Percentiles rank a stretch among this genome's conserved stretches.
Conservation (phyloP, 2,329 filamentous ascomycete species). For the Orbilia blumenaviensis region DNA sequence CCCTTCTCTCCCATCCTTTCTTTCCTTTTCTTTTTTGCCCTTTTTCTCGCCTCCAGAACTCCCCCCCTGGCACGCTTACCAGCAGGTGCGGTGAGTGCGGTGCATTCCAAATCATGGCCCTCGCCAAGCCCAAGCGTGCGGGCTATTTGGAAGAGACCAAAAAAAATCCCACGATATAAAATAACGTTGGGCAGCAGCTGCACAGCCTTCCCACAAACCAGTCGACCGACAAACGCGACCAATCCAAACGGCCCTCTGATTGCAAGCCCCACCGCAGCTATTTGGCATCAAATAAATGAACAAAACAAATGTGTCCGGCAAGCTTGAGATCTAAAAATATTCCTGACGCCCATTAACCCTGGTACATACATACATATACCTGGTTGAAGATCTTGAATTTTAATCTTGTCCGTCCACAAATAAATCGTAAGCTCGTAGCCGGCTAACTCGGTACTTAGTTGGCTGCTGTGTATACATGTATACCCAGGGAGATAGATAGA, state of each 20-base stretch:
- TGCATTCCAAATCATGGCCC: conserved; percentile 43
- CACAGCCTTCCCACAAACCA: conserved; percentile 45
- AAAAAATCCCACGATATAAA: conserved; percentile 26
- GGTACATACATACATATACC: too few species aligned
- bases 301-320: neutral
- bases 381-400: neutral
- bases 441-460: too few species aligned
- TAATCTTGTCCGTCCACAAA: too few species aligned
- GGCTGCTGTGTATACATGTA: too few species aligned
- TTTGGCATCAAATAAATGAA: conserved; percentile 41
- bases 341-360: neutral
- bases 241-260: conserved; percentile 1
- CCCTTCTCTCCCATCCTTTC: too few species aligned
- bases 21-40: neutral
- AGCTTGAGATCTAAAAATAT: conserved; percentile 41
- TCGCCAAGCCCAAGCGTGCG: conserved; percentile 41
- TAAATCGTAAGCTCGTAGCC: too few species aligned
- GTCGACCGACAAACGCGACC: conserved; percentile 53
- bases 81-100: neutral
- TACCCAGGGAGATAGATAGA: too few species aligned
- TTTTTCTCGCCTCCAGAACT: neutral
- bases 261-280: conserved; percentile 47
- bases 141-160: conserved; percentile 52
- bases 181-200: conserved; percentile 31
- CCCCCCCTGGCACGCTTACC: too few species aligned